Conservation (phyloP, 495 filamentous ascomycete genomes). For the Elaphomyces granulatus region DNA sequence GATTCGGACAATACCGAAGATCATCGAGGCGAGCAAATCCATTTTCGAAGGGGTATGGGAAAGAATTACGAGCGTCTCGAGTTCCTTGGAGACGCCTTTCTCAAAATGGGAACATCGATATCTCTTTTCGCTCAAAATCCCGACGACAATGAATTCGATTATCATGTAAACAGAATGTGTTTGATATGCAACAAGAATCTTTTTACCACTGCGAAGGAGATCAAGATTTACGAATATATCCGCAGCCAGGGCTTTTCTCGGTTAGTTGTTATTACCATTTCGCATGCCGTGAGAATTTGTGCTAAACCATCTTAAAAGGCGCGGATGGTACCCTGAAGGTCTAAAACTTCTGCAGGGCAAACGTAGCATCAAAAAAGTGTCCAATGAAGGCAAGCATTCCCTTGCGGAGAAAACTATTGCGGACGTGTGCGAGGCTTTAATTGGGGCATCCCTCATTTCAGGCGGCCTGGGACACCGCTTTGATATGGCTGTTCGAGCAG, state of each 20-base stretch:
- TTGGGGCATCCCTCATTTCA: slow-evolving; percentile 73
- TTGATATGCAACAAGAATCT: slow-evolving; percentile 88
- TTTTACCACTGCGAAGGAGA: slow-evolving; percentile 54
- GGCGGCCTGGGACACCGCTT: slow-evolving; percentile 42
- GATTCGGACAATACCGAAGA: slow-evolving; percentile 86
- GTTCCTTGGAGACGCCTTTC: slow-evolving; percentile 83
- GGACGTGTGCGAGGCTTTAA: slow-evolving; percentile 94
- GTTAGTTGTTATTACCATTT: too few species aligned
- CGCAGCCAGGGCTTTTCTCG: slow-evolving; percentile 70
- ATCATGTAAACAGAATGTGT: slow-evolving; percentile 81
- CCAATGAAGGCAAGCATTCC: slow-evolving; percentile 41
- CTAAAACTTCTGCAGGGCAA: slow-evolving; percentile 49
- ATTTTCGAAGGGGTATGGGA: slow-evolving; percentile 80
- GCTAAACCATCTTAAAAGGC: slow-evolving; percentile 19
- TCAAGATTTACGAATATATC: slow-evolving; percentile 57
- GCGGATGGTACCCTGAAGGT: slow-evolving; percentile 72
- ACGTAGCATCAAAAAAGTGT: slow-evolving; percentile 38
- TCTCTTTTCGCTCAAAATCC: slow-evolving; percentile 62
- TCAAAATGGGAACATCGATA: slow-evolving; percentile 93
- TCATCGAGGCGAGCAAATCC: slow-evolving; percentile 51
- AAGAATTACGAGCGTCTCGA: slow-evolving; percentile 94
- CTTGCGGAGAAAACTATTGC: slow-evolving; percentile 86
- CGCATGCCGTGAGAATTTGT: too few species aligned
- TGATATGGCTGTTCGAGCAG: slow-evolving; percentile 71
- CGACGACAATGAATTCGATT: slow-evolving; percentile 69